These are phyloP conservation scores for Apiospora phragmitis DNA, from an alignment of 2,329 filamentous ascomycete species.

Conservation along the genomic window DNA sequence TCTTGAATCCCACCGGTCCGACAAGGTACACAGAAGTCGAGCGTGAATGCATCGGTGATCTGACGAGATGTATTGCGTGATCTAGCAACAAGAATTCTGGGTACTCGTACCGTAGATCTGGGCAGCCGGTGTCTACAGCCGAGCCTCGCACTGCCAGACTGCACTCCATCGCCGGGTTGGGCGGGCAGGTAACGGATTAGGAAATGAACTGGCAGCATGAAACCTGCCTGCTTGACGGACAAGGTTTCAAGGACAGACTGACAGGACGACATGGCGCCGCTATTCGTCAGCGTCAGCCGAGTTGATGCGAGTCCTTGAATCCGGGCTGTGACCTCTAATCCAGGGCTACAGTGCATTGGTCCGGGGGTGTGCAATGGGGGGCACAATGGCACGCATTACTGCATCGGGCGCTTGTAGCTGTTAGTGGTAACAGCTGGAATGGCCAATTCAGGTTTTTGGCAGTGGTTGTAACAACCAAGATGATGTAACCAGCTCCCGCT, in stretches of 20 bases:
- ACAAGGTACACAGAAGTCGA: neutral
- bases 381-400: neutral
- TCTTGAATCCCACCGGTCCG: neutral
- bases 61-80: conserved; percentile 7
- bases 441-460: neutral
- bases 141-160: neutral
- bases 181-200: conserved; percentile 4
- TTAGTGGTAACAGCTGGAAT: conserved; percentile 1
- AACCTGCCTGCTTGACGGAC: neutral
- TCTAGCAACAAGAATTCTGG: conserved; percentile 3
- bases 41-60: neutral
- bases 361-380: neutral
- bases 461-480: neutral
- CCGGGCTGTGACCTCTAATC: neutral
- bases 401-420: neutral
- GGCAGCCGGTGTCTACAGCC: neutral
- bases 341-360: neutral
- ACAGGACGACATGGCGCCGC: conserved; percentile 4
- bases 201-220: neutral
- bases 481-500: neutral
- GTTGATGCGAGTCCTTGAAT: neutral
- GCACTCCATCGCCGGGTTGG: neutral
- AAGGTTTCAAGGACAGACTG: neutral
- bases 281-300: conserved; percentile 7
- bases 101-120: conserved; percentile 6